These are phyloP conservation scores for Xanthoconium separans DNA, from an alignment of 1,284 basidiomycete genomes.

Conservation along the genomic window DNA sequence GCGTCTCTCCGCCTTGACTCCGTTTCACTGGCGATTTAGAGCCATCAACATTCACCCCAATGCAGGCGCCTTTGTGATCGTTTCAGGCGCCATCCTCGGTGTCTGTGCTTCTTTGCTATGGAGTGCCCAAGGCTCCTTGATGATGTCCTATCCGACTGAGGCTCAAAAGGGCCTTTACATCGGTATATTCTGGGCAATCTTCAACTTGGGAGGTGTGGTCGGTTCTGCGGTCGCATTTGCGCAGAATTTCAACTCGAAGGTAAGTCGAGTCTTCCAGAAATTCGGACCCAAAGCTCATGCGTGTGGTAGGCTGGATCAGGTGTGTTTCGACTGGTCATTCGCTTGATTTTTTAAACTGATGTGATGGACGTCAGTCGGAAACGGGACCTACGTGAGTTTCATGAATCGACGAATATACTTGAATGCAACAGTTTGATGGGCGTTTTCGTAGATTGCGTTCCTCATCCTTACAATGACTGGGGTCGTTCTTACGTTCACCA, in stretches of 20 bases:
- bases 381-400: constrained; percentile 33
- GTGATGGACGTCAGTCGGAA: constrained; percentile 19
- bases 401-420: neutral
- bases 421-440: neutral
- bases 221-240: constrained; percentile 61
- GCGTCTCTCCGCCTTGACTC: neutral
- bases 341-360: constrained; percentile 2
- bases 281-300: neutral
- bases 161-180: constrained; percentile 61
- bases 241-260: constrained; percentile 45
- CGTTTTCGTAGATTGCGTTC: constrained; percentile 31
- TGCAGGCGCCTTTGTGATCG: constrained; percentile 48
- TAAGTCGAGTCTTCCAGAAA: constrained; percentile 6
- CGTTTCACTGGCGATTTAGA: constrained; percentile 21
- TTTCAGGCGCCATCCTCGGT: constrained; percentile 59
- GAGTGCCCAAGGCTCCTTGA: constrained; percentile 65
- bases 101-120: constrained; percentile 66
- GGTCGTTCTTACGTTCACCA: constrained; percentile 31
- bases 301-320: constrained; percentile 19
- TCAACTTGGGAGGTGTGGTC: constrained; percentile 65
- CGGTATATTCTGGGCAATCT: constrained; percentile 67
- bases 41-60: constrained; percentile 45
- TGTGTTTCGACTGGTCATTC: constrained; percentile 4
- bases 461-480: constrained; percentile 36
- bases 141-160: constrained; percentile 63